Base-by-base conservation (phyloP, 2,329 filamentous ascomycete genomes). In the Cercospora nicotianae region DNA sequence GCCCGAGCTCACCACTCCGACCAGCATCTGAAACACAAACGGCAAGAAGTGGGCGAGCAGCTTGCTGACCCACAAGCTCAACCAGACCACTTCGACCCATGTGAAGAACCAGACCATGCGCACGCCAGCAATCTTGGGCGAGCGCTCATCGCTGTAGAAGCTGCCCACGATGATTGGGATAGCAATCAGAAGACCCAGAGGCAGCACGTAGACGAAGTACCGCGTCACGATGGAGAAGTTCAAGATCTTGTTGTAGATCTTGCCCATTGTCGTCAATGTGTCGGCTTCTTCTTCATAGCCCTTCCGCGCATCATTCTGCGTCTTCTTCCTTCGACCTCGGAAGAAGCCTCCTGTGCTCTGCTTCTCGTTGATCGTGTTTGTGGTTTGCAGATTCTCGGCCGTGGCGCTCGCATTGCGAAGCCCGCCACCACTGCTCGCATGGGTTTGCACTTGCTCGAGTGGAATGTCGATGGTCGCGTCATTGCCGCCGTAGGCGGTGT, bases 21-120 rank as follows among this genome's bases (percentile, higher is more conserved):
- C 84, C 10, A 89, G 77, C 65, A 87, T 84, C 70, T 89, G 85
- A 76, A 90, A 90, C 36, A 89, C 68, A 60, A 79, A 83, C 1
- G 88, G 88, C 58, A 90, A 75, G 71, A 85, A 84, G 72, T 87
- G 85, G 6, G 86, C 85, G 28, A 87, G 77, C 60, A 89, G 79
- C 76, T 90, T 90, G 71, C 85, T 86, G 13, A 81, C 81, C 88
- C 88, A 90, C 68, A 90, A 79, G 73, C 85, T 85, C 42, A 87
- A 79, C 88, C 88, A 90, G 63, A 89, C 79, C 58, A 89, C 83
- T 76, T 89, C 87, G 42, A 90, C 80, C 88, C 88, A 90, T 18
- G 84, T 83, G 79, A 89, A 90, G 78, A 90, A 87, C 83, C 85
- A 88, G 63, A 85, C 80, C 48, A 88, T 81, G 7, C 82, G 79